Evolutionary conservation across 192 early-diverging fungal genomes (phyloP).

Genomic region (Umbelopsis sp.): DNA sequence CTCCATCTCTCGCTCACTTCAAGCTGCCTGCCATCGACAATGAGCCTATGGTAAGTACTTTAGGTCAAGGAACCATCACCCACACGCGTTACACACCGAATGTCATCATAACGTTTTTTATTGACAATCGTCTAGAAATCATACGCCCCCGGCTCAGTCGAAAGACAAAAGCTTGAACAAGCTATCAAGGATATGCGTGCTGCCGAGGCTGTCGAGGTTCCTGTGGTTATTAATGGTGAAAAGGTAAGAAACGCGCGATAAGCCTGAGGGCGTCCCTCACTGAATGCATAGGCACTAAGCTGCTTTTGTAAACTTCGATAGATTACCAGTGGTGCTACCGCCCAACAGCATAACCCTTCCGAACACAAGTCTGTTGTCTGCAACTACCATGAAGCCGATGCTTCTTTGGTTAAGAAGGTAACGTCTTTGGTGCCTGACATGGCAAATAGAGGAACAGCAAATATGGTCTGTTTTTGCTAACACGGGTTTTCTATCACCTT

Average conservation of each 20-base stretch:
- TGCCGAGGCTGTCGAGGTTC: constrained; percentile 74
- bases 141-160: constrained; percentile 76
- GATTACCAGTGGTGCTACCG: constrained; percentile 61
- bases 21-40: constrained; percentile 81
- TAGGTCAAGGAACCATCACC: background rate
- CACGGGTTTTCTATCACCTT: constrained; percentile 9
- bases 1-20: constrained; percentile 76
- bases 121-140: constrained; percentile 24
- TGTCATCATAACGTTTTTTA: background rate
- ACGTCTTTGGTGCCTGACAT: background rate
- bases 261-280: background rate
- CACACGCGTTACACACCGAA: background rate
- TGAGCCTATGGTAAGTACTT: constrained; percentile 75
- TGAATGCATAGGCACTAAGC: background rate
- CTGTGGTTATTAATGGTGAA: constrained; percentile 84
- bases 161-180: constrained; percentile 71
- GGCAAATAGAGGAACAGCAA: constrained; percentile 1
- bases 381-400: constrained; percentile 84
- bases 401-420: constrained; percentile 60
- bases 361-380: constrained; percentile 81
- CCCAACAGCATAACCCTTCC: constrained; percentile 80
- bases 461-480: background rate
- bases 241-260: constrained; percentile 52
- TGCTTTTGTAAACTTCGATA: constrained; percentile 6
- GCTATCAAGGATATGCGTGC: constrained; percentile 79